A percentile compares a stretch with the other conserved stretches of the same genome.
These are phyloP conservation scores for Spencermartinsiella ligniputridi DNA, from an alignment of 1,139 yeast genomes.

Conservation along the genomic window DNA sequence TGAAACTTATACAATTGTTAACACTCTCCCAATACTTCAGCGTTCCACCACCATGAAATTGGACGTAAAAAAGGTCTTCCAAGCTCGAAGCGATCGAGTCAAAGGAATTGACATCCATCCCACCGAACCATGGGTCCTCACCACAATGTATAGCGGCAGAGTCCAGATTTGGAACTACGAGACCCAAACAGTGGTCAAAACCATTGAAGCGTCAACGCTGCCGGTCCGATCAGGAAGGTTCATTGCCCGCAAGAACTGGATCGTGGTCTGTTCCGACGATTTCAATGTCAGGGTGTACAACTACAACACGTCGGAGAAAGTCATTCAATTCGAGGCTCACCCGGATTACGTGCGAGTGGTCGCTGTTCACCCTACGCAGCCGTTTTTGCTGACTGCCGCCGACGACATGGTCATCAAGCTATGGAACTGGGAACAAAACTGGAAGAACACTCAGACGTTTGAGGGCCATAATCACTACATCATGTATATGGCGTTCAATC, in stretches of 20 bases:
- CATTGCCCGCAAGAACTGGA: constrained; percentile 95
- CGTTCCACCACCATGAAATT: constrained; percentile 30
- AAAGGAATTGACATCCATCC: constrained; percentile 99
- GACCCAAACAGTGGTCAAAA: constrained; percentile 59
- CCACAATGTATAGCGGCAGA: constrained; percentile 71
- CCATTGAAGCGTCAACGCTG: constrained; percentile 84
- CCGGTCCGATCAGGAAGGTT: constrained; percentile 96
- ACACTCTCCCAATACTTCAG: too few relatives aligned
- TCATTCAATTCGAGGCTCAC: constrained; percentile 94
- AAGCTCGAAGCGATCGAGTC: constrained; percentile 90
- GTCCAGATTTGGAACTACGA: constrained; percentile 94
- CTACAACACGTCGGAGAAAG: constrained; percentile 91
- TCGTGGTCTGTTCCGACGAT: constrained; percentile 94
- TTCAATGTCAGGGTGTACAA: constrained; percentile 89
- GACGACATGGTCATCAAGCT: constrained; percentile 89
- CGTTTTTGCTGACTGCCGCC: constrained; percentile 81
- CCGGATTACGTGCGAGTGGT: constrained; percentile 93
- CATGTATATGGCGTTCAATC: constrained; percentile 92
- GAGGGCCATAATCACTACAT: constrained; percentile 97
- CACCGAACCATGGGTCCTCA: constrained; percentile 88
- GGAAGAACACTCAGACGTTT: constrained; percentile 86
- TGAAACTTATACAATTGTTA: too few relatives aligned
- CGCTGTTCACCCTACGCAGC: constrained; percentile 91
- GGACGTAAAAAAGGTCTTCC: constrained; percentile 56
- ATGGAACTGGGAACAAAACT: constrained; percentile 96